Evolutionary conservation across 2,329 filamentous ascomycete genomes (phyloP).

Genomic region (Apiospora arundinis): DNA sequence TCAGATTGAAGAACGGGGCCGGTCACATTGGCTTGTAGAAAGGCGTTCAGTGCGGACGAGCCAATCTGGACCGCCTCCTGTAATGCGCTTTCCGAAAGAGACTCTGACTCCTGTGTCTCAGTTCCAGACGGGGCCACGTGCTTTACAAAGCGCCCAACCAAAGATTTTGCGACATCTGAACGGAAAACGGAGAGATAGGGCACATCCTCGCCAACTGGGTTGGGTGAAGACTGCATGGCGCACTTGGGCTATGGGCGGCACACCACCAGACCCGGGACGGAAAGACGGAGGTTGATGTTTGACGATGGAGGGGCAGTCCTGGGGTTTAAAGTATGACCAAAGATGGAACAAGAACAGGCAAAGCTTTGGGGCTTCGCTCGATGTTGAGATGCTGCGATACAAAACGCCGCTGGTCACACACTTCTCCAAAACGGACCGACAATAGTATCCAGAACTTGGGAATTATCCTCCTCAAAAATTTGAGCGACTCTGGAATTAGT

Average conservation of each 20-base stretch:
- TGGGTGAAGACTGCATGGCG: conserved; percentile 1
- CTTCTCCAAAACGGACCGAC: not conserved
- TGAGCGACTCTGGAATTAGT: not conserved
- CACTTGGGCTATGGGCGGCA: conserved; percentile 1
- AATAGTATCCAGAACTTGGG: too few species aligned
- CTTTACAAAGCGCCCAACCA: conserved; percentile 31
- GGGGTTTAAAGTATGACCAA: not conserved
- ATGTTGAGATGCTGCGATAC: not conserved
- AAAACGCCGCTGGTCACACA: too few species aligned
- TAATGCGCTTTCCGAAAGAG: not conserved
- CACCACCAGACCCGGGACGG: conserved; percentile 7
- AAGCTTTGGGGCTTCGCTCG: not conserved
- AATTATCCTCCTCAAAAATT: not conserved
- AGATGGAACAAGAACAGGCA: not conserved
- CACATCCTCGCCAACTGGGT: conserved; percentile 20
- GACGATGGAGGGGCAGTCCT: conserved; percentile 11
- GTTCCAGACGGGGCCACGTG: conserved; percentile 23
- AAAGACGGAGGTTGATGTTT: conserved; percentile 8
- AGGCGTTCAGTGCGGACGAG: conserved; percentile 70
- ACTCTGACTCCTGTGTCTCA: not conserved
- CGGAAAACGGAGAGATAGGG: conserved; percentile 31
- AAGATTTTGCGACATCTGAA: conserved; percentile 23
- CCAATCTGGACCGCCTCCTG: conserved; percentile 49
- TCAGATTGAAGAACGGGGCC: conserved; percentile 65
- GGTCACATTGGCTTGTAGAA: conserved; percentile 77